phyloP scores from a whole-genome alignment of 139 green algal species.

The Chlamydomonas incerta region DNA sequence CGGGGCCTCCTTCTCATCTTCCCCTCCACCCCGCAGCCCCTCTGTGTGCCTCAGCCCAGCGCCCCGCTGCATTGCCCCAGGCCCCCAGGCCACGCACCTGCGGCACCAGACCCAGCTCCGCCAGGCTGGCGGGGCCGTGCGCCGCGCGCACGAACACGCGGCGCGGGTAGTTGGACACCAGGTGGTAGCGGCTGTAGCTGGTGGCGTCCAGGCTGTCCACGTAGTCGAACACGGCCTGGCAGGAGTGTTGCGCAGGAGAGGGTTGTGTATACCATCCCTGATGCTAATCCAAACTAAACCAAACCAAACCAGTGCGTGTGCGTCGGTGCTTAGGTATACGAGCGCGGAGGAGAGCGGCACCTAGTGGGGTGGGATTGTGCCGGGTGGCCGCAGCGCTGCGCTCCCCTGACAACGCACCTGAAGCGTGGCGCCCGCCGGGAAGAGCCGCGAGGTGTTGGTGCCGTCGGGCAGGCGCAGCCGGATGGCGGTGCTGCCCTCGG shows the following conservation, averaged over 20 bases:
- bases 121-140: slow-evolving; percentile 49
- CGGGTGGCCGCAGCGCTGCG: no score
- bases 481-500: slow-evolving; percentile 62
- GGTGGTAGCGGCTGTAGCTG: slow-evolving; percentile 59
- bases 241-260: no score
- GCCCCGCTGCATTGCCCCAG: no score
- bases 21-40: no score
- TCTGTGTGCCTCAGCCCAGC: no score
- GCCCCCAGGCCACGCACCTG: slow-evolving; percentile 10
- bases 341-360: no score
- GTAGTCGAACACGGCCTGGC: slow-evolving; percentile 72
- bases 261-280: no score
- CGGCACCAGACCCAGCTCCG: slow-evolving; percentile 63
- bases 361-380: no score
- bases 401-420: background rate
- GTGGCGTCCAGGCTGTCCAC: slow-evolving; percentile 78
- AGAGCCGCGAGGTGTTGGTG: slow-evolving; percentile 72
- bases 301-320: no score
- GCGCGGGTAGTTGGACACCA: slow-evolving; percentile 81
- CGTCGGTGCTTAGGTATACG: no score
- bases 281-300: no score
- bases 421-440: slow-evolving; percentile 51
- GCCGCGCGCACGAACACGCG: slow-evolving; percentile 55
- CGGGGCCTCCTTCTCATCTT: no score
- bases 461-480: slow-evolving; percentile 81